Base-by-base conservation (phyloP, 1,139 yeast species). In the Saccharomyces hybrid region DNA sequence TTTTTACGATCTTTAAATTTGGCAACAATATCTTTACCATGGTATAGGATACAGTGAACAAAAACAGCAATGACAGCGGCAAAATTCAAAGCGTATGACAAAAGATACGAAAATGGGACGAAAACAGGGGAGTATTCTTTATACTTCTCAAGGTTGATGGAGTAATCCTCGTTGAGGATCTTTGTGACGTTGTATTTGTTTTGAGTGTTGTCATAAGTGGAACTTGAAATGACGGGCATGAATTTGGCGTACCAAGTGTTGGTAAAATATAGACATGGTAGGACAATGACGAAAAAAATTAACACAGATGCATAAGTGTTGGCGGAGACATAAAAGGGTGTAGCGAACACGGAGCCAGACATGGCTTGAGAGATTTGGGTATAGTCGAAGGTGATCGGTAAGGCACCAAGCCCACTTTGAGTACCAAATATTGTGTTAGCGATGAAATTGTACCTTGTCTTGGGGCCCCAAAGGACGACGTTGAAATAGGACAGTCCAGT, bases 371-470 rank as follows among this genome's bases (percentile, higher is more conserved):
- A 65, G 27, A 74, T 68, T 56, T 73, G 76, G 1, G 78, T 74
- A 70, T 78, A 76, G 60, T 78, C 81, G 56, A 78, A 75, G 2
- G 78, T 70, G 61, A 80, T 66, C 44, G 86, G 84, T 58, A 79
- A 67, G 60, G 78, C 62, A 50, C 83, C 84, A 60, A 81, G 70
- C 29, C 85, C 85, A 46, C 80, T 72, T 14, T 69, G 60, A 5
- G 77, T 75, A 49, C 84, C 83, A 58, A 80, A 80, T 31, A 80
- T 69, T 59, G 79, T 80, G 62, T 79, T 77, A 16, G 78, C 74
- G 50, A 75, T 69, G 51, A 77, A 77, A 56, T 73, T 69, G 44
- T 73, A 58, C 46, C 65, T 64, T 1, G 70, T 62, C 29, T 59
- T 57, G 3, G 68, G 50, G 47, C 76, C 76, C 86, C 86, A 82